A percentile compares a stretch with the other conserved stretches of the same genome.
These are phyloP conservation scores for Pyrus betulifolia DNA, from an alignment of 306 rosid genomes.

Conservation along the genomic window DNA sequence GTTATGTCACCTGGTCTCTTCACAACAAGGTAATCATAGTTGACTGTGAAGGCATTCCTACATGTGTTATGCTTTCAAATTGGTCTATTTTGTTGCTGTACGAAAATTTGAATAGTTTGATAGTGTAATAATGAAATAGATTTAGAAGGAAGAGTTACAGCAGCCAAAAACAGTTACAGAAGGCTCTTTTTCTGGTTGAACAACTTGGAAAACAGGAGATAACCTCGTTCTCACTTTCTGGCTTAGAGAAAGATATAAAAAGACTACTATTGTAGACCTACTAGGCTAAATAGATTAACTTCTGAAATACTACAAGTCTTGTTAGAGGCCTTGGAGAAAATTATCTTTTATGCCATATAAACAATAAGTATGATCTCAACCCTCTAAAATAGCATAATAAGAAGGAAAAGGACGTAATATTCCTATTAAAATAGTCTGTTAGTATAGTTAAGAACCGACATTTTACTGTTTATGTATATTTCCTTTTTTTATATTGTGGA, in stretches of 20 bases:
- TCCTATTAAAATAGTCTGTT: not conserved
- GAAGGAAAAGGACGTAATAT: not conserved
- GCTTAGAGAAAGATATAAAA: not conserved
- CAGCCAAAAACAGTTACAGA: not conserved
- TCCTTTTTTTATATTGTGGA: not conserved
- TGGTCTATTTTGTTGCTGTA: not conserved
- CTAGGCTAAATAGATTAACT: not conserved
- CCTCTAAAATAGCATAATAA: not conserved
- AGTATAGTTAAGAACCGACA: not conserved
- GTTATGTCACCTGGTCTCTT: conserved; percentile 95
- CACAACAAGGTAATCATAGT: conserved; percentile 74
- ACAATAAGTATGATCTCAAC: not conserved
- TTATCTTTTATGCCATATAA: not conserved
- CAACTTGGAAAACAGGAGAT: not conserved
- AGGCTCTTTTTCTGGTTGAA: not conserved
- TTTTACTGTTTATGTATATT: not conserved
- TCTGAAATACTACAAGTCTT: not conserved
- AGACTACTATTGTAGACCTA: not conserved
- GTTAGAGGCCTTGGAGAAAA: not conserved
- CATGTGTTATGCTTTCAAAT: conserved; percentile 10
- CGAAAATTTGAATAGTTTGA: not conserved
- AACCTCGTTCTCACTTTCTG: not conserved
- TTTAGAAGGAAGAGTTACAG: not conserved
- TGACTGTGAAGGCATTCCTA: conserved; percentile 11
- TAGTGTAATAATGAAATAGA: not conserved